Conservation (phyloP, 176 grass and related monocot species). For the Thinopyrum elongatum region DNA sequence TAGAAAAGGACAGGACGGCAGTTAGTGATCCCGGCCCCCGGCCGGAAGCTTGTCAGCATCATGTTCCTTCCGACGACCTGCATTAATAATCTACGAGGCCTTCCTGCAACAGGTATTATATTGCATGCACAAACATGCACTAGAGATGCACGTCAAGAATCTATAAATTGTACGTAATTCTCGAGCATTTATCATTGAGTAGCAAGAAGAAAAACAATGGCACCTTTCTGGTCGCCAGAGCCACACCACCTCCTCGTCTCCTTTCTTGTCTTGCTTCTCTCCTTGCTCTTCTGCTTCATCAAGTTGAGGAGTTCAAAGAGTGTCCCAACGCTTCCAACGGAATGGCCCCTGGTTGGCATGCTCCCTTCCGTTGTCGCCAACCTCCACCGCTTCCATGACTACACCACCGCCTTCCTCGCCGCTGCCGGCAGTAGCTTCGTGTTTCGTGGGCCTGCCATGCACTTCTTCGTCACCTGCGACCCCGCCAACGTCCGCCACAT, state of each 20-base stretch:
- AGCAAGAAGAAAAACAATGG: not conserved
- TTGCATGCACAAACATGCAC: no score
- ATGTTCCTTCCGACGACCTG: no score
- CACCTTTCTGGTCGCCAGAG: not conserved
- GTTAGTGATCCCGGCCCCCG: no score
- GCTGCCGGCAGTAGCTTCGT: not conserved
- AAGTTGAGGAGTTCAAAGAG: not conserved
- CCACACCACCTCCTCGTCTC: not conserved
- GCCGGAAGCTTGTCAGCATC: no score
- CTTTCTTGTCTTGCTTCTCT: not conserved
- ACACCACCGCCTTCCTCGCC: not conserved
- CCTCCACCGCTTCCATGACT: slow-evolving; percentile 10
- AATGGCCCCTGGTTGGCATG: slow-evolving; percentile 30
- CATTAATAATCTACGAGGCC: no score
- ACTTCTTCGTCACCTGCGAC: slow-evolving; percentile 10
- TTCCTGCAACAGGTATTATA: no score
- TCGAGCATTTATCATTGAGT: no score
- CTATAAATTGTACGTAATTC: no score
- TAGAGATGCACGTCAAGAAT: no score
- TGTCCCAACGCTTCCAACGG: not conserved
- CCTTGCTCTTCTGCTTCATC: not conserved
- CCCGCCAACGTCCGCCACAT: slow-evolving; percentile 14
- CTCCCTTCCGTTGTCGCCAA: not conserved
- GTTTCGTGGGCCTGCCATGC: not conserved
- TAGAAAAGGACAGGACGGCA: no score